phyloP scores from a whole-genome alignment of 2,329 filamentous ascomycete genomes.

The Alternaria viburni region DNA sequence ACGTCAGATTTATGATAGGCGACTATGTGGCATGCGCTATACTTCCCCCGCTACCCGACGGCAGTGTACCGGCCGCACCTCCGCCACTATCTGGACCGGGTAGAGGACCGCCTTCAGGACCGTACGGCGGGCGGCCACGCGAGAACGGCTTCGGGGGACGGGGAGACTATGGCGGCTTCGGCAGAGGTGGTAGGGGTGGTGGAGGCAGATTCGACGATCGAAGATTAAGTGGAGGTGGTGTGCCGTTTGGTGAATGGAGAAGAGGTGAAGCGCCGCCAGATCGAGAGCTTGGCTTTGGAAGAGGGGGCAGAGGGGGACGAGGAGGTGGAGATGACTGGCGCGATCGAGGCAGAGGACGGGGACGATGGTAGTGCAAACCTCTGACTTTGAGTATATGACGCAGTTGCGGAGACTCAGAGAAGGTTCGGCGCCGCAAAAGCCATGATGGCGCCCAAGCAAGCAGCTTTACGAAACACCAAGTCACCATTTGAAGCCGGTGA shows the following conservation, averaged over 20 bases:
- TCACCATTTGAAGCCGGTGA: too few species aligned
- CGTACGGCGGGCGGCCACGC: slow-evolving; percentile 34
- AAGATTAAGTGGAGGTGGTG: slow-evolving; percentile 48
- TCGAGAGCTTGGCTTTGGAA: slow-evolving; percentile 37
- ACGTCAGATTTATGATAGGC: slow-evolving; percentile 83
- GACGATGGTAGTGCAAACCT: slow-evolving; percentile 33
- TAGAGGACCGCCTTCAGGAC: slow-evolving; percentile 36
- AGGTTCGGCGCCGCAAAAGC: too few species aligned
- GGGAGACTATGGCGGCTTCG: slow-evolving; percentile 33
- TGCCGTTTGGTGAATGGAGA: slow-evolving; percentile 69
- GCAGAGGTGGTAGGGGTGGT: slow-evolving; percentile 48
- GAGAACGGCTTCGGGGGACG: slow-evolving; percentile 44
- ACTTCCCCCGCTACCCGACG: slow-evolving; percentile 75
- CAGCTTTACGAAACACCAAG: too few species aligned
- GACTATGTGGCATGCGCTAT: slow-evolving; percentile 88
- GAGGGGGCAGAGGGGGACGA: slow-evolving; percentile 48
- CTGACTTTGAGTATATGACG: too few species aligned
- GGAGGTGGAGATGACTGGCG: slow-evolving; percentile 37
- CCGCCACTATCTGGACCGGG: slow-evolving; percentile 50
- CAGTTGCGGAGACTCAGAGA: too few species aligned
- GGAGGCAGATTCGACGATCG: slow-evolving; percentile 43
- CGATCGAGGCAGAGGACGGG: slow-evolving; percentile 44
- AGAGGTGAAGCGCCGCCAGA: slow-evolving; percentile 69
- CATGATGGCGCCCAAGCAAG: too few species aligned
- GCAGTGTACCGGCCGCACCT: slow-evolving; percentile 70